These are phyloP conservation scores for Fusarium globosum DNA, from an alignment of 2,329 filamentous ascomycete species.

Conservation along the genomic window DNA sequence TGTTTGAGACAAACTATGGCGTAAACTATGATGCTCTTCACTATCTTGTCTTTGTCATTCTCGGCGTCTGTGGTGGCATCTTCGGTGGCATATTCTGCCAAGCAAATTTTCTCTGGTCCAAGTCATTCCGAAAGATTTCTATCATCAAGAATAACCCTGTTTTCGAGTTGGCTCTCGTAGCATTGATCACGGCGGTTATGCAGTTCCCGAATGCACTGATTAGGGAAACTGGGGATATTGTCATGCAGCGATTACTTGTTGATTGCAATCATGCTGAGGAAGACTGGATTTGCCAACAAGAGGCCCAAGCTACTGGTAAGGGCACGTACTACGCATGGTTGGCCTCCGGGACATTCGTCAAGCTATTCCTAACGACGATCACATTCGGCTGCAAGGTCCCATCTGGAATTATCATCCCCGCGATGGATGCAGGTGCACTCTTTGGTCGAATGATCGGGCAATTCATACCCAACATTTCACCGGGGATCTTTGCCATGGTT, in stretches of 20 bases:
- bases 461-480: constrained; percentile 17
- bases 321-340: constrained; percentile 28
- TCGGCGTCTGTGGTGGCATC: constrained; percentile 14
- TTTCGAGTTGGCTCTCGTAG: constrained; percentile 12
- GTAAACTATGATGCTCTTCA: constrained; percentile 28
- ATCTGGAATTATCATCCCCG: constrained; percentile 31
- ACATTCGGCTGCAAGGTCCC: constrained; percentile 35
- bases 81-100: constrained; percentile 30
- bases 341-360: constrained; percentile 20
- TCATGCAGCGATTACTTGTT: constrained; percentile 25
- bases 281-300: constrained; percentile 31
- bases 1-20: constrained; percentile 34
- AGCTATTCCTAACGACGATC: constrained; percentile 24
- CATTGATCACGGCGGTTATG: constrained; percentile 5
- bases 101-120: constrained; percentile 26
- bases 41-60: constrained; percentile 18
- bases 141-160: constrained; percentile 23
- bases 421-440: constrained; percentile 21
- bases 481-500: constrained; percentile 33
- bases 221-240: constrained; percentile 30
- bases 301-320: constrained; percentile 9
- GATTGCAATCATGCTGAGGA: constrained; percentile 13
- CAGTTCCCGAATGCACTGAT: constrained; percentile 28
- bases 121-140: constrained; percentile 9
- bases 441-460: constrained; percentile 29